Conservation (phyloP, 495 filamentous ascomycete species). For the Pseudomonodictys pantanalensis region DNA sequence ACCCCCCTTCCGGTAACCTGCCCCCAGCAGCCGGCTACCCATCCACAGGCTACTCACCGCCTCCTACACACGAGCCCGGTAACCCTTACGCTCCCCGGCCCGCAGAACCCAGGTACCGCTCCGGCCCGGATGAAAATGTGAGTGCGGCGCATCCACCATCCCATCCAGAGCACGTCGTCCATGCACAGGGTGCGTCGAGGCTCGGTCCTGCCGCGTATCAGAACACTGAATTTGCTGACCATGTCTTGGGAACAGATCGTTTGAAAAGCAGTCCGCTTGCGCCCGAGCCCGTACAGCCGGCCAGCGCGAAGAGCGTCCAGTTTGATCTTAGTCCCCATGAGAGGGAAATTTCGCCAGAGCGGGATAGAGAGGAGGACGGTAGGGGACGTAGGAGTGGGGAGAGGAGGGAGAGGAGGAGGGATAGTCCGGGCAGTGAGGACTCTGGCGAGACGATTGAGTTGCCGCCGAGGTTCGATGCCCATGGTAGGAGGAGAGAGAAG, state of each 20-base stretch:
- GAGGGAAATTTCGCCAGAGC: slow-evolving; percentile 2
- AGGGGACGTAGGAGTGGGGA: neutral
- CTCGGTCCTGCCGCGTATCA: slow-evolving; percentile 20
- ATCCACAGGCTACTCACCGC: slow-evolving; percentile 20
- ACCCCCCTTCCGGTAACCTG: slow-evolving; percentile 30
- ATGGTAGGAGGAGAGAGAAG: slow-evolving; percentile 31
- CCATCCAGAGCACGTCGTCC: slow-evolving; percentile 22
- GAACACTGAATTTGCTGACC: slow-evolving; percentile 6
- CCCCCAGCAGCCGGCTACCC: slow-evolving; percentile 6
- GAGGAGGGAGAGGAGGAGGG: neutral
- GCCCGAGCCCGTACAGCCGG: slow-evolving; percentile 2
- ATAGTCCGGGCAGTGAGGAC: neutral
- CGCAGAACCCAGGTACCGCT: slow-evolving; percentile 29
- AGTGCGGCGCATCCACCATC: slow-evolving; percentile 36
- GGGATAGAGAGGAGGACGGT: neutral
- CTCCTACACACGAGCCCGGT: slow-evolving; percentile 15
- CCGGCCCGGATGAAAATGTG: slow-evolving; percentile 40
- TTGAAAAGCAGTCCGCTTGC: slow-evolving; percentile 4
- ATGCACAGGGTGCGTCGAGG: slow-evolving; percentile 27
- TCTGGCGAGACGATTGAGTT: slow-evolving; percentile 39
- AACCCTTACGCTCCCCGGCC: slow-evolving; percentile 23
- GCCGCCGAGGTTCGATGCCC: slow-evolving; percentile 39
- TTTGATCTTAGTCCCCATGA: slow-evolving; percentile 32
- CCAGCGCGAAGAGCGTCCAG: slow-evolving; percentile 27
- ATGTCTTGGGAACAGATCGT: slow-evolving; percentile 7